Evolutionary conservation across 116 monocot genomes (phyloP), one percentile per base, ranked within the genome.

Genomic region (Iris pallida): DNA sequence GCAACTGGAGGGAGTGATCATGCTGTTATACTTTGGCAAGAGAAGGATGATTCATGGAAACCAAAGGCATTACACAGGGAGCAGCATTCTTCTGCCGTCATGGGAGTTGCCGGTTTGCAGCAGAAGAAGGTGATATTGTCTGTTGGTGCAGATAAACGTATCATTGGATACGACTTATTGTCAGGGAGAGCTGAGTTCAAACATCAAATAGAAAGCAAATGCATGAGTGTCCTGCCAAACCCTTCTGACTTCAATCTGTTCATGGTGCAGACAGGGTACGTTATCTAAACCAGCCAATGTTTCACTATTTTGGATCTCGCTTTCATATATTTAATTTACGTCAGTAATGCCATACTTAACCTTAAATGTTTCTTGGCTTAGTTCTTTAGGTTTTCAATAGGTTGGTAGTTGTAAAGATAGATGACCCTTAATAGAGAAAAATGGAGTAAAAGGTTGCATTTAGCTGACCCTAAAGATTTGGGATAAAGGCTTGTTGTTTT

Each of bases 181-280:
- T 63, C 78, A 41, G 79, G 68, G 69, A 89, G 78, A 75, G 61
- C 73, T 67, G 85, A 81, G 47, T 90, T 84, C 63, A 92, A 86
- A 49, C 77, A 92, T 71, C 87, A 85, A 68, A 74, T 90, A 41
- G 90, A 92, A 54, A 73, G 77, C 79, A 92, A 90, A 77, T 97
- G 92, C 83, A 83, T 92, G 87, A 92, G 92, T 42, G 81, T 97
- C 46, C 73, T 92, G 5, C 82, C 84, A 45, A 97, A 92, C 57
- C 92, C 90, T 48, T 72, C 73, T 10, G 92, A 97, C 60, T 87
- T 83, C 72, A 90, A 97, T 73, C 72, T 97, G 13, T 89, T 86
- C 71, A 81, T 97, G 92, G 92, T 97, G 17, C 97, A 92, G 71
- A 75, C 87, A 42, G 92, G 87, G 89, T 92, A 85, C 75, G 86